These are phyloP conservation scores for Spizellomyces punctatus DNA, from an alignment of 192 early-diverging fungal species.

Conservation along the genomic window DNA sequence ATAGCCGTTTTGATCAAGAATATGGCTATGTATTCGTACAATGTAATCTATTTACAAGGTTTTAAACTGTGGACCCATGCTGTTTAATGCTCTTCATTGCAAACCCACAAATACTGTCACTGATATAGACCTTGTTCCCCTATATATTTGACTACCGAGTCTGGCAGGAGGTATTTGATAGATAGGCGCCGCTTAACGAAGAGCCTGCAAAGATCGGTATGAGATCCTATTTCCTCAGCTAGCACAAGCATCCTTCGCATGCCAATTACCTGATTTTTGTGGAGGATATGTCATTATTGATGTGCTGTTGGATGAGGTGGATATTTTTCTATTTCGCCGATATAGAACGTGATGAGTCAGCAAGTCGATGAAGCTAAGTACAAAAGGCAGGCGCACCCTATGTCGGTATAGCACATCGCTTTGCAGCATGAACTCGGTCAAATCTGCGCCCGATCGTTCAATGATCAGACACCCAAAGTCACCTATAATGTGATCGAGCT, in stretches of 20 bases:
- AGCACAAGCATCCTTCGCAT: background rate
- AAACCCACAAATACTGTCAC: background rate
- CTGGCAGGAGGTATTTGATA: constrained; percentile 92
- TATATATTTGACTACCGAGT: constrained; percentile 91
- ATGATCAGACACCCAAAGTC: constrained; percentile 92
- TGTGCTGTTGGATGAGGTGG: constrained; percentile 91
- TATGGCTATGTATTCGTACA: background rate
- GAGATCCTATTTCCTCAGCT: background rate
- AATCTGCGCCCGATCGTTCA: constrained; percentile 92
- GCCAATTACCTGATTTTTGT: constrained; percentile 84
- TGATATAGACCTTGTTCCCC: constrained; percentile 73
- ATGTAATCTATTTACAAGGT: background rate
- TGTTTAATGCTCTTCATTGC: no score
- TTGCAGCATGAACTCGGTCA: constrained; percentile 87
- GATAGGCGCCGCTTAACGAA: constrained; percentile 94
- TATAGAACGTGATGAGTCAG: background rate
- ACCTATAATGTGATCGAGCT: constrained; percentile 90
- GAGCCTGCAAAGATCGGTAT: constrained; percentile 49
- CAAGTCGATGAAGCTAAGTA: constrained; percentile 9
- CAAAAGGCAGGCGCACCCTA: constrained; percentile 53
- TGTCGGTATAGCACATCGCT: constrained; percentile 90
- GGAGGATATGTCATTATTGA: constrained; percentile 97
- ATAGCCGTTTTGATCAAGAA: background rate
- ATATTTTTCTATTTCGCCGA: constrained; percentile 71
- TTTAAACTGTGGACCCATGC: no score